A percentile compares a stretch with the other conserved stretches of the same genome.
phyloP scores from a whole-genome alignment of 208 protist genomes.

The Trypanosoma avium region DNA sequence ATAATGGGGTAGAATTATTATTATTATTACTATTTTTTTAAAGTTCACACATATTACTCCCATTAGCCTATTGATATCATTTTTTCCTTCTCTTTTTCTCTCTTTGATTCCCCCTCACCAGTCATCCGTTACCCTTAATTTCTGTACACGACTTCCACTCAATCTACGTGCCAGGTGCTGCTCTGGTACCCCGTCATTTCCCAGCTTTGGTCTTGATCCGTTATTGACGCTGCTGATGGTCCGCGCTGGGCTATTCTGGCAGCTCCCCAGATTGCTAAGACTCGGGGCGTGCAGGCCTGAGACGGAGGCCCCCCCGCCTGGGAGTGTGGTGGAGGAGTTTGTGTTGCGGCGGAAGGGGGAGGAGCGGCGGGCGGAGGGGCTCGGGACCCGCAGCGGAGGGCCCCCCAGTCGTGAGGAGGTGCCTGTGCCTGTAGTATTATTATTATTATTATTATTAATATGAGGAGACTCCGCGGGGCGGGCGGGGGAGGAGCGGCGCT shows the following conservation, averaged over 20 bases:
- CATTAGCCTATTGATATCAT: no score
- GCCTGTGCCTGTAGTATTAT: no score
- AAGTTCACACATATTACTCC: no score
- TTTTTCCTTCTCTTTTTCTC: neutral
- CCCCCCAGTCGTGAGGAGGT: neutral
- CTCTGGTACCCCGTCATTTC: slow-evolving; percentile 9
- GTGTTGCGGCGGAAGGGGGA: slow-evolving; percentile 19
- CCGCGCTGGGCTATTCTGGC: slow-evolving; percentile 23
- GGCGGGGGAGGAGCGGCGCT: slow-evolving; percentile 49
- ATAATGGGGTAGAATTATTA: no score
- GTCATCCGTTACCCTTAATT: slow-evolving; percentile 34
- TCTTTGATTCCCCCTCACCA: slow-evolving; percentile 31
- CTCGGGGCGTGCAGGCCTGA: slow-evolving; percentile 12
- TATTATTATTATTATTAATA: slow-evolving; percentile 11
- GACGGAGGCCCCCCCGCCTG: no score
- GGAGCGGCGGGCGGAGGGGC: slow-evolving; percentile 6
- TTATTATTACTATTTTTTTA: no score
- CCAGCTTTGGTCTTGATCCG: slow-evolving; percentile 16
- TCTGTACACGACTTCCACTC: slow-evolving; percentile 34
- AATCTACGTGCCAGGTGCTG: slow-evolving; percentile 3
- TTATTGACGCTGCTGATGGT: neutral
- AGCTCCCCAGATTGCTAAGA: slow-evolving; percentile 25
- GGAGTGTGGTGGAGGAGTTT: neutral
- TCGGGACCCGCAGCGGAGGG: neutral
- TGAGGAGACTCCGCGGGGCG: slow-evolving; percentile 24